phyloP scores from a whole-genome alignment of 2,329 filamentous ascomycete species.

The Diaporthe sp. region DNA sequence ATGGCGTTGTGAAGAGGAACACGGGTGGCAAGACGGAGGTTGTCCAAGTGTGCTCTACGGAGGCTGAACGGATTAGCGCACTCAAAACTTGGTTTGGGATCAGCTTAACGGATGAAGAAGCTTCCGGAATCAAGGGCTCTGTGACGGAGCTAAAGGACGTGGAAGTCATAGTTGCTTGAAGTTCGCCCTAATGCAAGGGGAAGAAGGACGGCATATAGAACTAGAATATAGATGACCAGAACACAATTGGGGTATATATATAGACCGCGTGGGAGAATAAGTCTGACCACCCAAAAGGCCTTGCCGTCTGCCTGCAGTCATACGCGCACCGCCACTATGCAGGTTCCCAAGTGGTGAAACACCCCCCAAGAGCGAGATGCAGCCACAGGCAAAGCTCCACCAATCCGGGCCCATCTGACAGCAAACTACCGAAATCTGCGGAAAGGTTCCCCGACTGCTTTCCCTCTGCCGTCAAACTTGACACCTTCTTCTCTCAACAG shows the following conservation, averaged over 20 bases:
- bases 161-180: conserved; percentile 32
- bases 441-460: neutral
- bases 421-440: conserved; percentile 9
- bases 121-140: conserved; percentile 63
- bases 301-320: neutral
- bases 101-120: conserved; percentile 64
- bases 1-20: conserved; percentile 67
- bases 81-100: conserved; percentile 68
- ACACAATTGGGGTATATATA: neutral
- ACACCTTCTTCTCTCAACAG: conserved; percentile 7
- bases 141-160: conserved; percentile 57
- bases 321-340: neutral
- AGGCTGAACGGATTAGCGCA: conserved; percentile 67
- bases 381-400: neutral
- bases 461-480: conserved; percentile 18
- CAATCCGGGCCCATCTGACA: neutral
- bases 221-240: neutral
- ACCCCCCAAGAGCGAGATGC: neutral
- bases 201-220: neutral
- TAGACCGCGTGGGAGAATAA: neutral
- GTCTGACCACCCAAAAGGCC: conserved; percentile 20
- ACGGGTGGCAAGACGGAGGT: conserved; percentile 63
- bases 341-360: conserved; percentile 9
- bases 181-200: neutral
- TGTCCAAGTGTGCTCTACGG: conserved; percentile 61